A percentile compares a stretch with the other conserved stretches of the same genome.
phyloP scores from a whole-genome alignment of 768 basidiomycete genomes.

The Punctularia strigosozonata region DNA sequence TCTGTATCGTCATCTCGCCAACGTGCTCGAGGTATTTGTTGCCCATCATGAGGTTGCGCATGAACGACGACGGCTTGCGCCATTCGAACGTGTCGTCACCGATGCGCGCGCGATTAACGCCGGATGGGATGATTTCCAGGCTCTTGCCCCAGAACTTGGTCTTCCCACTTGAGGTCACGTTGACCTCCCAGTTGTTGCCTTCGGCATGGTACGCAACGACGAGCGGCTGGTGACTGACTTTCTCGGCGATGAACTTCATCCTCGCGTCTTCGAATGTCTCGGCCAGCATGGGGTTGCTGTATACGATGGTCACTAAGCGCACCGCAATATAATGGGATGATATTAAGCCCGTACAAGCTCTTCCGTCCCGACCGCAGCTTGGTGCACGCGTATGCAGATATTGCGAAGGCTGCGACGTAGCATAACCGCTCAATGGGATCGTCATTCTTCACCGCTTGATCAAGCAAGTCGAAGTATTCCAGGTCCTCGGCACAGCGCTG shows the following conservation, averaged over 20 bases:
- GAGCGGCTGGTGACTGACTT: slow-evolving; percentile 77
- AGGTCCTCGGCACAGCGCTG: slow-evolving; percentile 78
- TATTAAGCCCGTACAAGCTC: slow-evolving; percentile 46
- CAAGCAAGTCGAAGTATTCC: slow-evolving; percentile 65
- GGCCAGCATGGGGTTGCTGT: slow-evolving; percentile 76
- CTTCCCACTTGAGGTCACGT: slow-evolving; percentile 67
- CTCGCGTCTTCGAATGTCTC: slow-evolving; percentile 81
- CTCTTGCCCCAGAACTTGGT: slow-evolving; percentile 95
- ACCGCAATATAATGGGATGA: not conserved
- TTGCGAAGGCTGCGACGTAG: slow-evolving; percentile 74
- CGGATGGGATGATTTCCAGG: slow-evolving; percentile 75
- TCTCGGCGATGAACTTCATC: slow-evolving; percentile 78
- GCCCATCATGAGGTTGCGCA: slow-evolving; percentile 83
- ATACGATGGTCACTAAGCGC: slow-evolving; percentile 2
- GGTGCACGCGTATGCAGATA: slow-evolving; percentile 77
- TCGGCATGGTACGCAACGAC: slow-evolving; percentile 81
- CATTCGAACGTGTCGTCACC: slow-evolving; percentile 61
- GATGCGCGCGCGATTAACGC: slow-evolving; percentile 55
- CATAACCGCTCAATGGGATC: slow-evolving; percentile 62
- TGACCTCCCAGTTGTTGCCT: slow-evolving; percentile 65
- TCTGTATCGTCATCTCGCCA: slow-evolving; percentile 69
- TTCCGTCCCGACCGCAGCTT: slow-evolving; percentile 73
- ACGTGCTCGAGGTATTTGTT: slow-evolving; percentile 84
- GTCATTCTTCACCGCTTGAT: slow-evolving; percentile 42
- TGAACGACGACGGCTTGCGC: slow-evolving; percentile 80